Evolutionary conservation across 768 basidiomycete genomes (phyloP), one percentile per base, ranked within the genome.

Genomic region (Candolleomyces aberdarensis): DNA sequence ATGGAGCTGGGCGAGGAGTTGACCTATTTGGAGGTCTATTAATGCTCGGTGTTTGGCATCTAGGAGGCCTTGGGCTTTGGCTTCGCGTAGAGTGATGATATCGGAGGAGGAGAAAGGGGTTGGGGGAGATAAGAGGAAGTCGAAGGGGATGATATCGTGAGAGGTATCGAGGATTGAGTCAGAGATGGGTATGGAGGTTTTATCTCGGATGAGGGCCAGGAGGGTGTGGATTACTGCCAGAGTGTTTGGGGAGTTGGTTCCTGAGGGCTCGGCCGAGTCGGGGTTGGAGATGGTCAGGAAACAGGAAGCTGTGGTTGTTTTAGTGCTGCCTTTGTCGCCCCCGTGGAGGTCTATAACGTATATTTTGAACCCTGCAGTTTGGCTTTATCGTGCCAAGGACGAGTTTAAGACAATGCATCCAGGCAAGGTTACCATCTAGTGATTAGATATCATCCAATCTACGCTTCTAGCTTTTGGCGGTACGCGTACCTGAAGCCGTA

Each of bases 1-100:
- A 66, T 92, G 90, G n/a, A 90, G 74, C 59, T 84, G 78, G 6
- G 82, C 83, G 41, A 91, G 79, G 65, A 83, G 77, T 39, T 77
- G 71, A 7, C 90, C 91, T 2, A 89, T 74, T 56, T 80, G 75
- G n/a, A 88, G 76, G 60, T 91, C 86, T 59, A 91, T 66, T 19
- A 78, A 71, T 3, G 79, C 66, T 3, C 69, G 70, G 48, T 84
- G 78, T 20, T 74, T 64, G 3, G 73, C 71, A 3, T 76, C 75
- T 31, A 77, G 74, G 31, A 73, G 63, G 57, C 71, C 67, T 36
- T 70, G 62, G 36, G 67, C 67, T 66, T 76, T 77, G 56, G 78
- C 78, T 59, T 69, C 70, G 22, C 75, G 74, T 29, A 78, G 76
- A 29, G 80, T 66, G 29, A 80, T 56, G 59, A 76, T 69, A 57